A percentile compares a stretch with the other conserved stretches of the same genome.
These are phyloP conservation scores for rapeseed (Brassica napus) DNA, from an alignment of 345 rosid species.

Conservation along the genomic window DNA sequence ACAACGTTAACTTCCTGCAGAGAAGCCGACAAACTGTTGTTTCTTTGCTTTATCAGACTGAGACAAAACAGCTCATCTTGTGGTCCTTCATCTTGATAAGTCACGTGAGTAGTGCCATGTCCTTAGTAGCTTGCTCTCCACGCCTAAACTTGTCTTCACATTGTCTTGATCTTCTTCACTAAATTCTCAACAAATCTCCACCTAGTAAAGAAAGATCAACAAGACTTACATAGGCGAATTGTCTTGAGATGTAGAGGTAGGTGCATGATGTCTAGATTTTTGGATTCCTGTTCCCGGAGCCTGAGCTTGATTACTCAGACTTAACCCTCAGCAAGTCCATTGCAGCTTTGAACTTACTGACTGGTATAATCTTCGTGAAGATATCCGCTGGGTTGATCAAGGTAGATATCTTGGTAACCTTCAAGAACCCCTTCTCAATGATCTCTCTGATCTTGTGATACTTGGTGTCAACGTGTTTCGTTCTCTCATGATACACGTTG, in stretches of 20 bases:
- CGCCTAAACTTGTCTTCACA: background rate
- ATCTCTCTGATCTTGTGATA: background rate
- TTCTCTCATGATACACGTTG: background rate
- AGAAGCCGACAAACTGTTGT: background rate
- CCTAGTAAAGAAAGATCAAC: background rate
- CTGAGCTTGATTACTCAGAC: background rate
- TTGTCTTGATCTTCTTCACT: background rate
- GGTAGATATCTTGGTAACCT: background rate
- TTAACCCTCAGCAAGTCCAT: background rate
- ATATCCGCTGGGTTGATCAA: background rate
- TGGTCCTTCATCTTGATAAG: no score
- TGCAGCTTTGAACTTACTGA: background rate
- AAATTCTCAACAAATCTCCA: background rate
- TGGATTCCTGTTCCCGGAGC: background rate
- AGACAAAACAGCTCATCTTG: no score
- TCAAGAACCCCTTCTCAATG: background rate
- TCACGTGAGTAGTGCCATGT: background rate
- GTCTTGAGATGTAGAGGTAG: background rate
- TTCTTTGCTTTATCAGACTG: no score
- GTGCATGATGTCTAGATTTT: background rate
- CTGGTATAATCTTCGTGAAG: background rate
- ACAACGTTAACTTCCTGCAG: background rate
- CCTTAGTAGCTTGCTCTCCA: background rate
- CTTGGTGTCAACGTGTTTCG: background rate
- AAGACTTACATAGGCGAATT: no score